phyloP scores from a whole-genome alignment of 768 basidiomycete species.

The Naganishia vaughanmartiniae region DNA sequence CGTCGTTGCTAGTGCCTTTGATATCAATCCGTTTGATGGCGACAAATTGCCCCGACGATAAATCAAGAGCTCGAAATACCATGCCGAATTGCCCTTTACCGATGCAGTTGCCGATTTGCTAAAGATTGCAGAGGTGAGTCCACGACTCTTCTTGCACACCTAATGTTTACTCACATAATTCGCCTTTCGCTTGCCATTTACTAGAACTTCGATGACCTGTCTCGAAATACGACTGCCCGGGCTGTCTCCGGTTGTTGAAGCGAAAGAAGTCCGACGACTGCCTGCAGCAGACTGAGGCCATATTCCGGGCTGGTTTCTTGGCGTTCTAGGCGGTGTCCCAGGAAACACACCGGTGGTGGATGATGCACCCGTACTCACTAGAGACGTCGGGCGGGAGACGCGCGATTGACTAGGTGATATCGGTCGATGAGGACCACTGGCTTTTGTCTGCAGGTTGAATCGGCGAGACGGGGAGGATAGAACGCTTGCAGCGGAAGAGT shows the following conservation, averaged over 20 bases:
- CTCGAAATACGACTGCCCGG: not conserved
- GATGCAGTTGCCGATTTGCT: constrained; percentile 98
- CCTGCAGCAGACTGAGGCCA: constrained; percentile 13
- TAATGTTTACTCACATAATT: constrained; percentile 20
- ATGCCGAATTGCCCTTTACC: constrained; percentile 95
- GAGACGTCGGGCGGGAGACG: not conserved
- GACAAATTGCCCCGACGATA: constrained; percentile 94
- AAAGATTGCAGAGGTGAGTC: not conserved
- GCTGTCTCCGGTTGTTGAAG: constrained; percentile 20
- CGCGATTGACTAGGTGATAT: constrained; percentile 2
- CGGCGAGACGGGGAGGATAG: constrained; percentile 3
- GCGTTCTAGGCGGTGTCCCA: constrained; percentile 15
- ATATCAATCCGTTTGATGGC: constrained; percentile 95
- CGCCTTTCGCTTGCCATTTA: constrained; percentile 20
- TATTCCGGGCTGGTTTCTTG: constrained; percentile 3
- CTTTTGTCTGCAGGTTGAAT: not conserved
- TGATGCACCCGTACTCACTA: not conserved
- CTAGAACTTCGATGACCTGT: constrained; percentile 14
- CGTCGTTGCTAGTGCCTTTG: constrained; percentile 84
- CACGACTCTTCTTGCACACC: not conserved
- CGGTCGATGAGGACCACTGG: not conserved
- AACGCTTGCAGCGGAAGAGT: not conserved
- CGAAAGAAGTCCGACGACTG: constrained; percentile 25
- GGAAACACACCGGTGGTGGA: not conserved
- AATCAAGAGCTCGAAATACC: constrained; percentile 88